Base-by-base conservation (phyloP, 352 stramenopile species). In the Globisporangium iwayamae region DNA sequence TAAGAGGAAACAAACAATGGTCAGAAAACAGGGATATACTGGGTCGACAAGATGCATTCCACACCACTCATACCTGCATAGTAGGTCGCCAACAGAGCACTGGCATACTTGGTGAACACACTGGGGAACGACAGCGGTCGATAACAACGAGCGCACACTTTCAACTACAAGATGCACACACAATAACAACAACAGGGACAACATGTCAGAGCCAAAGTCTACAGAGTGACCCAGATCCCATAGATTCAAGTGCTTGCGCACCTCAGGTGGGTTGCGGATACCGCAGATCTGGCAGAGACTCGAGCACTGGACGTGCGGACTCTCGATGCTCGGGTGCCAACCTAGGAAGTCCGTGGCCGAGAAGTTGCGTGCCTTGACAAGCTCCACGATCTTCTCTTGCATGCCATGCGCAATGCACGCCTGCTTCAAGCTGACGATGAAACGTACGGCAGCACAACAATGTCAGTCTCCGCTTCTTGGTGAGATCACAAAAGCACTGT, bases 281-380 rank as follows among this genome's bases (percentile, higher is more conserved):
- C 74, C 75, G 46, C 87, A 95, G 50, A 86, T 66, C 56, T 74
- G 69, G 54, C 87, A 95, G 11, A 94, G 63, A 56, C 76, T 89
- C 3, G 87, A 93, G 68, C 79, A 93, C 11, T 76, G 73, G 28
- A 89, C 83, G n/a, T 75, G 76, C 2, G 85, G 84, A 18, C 75
- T 71, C 75, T 95, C 87, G 34, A 90, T 87, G 2, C 71, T 74
- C 28, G 87, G 87, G 58, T 95, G 81, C 87, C 87, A 95, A 4
- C 87, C 87, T 22, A 95, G 74, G 53, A 76, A 91, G 55, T 95
- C 85, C 11, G 77, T 90, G 6, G 83, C 77, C 6, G 80, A 81
- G 57, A 87, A 85, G 2, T 91, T 90, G 57, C 81, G 83, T 1
- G 75, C 63, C 46, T 86, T 75, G 39, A 93, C 77, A 1, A 89